phyloP scores from a whole-genome alignment of 2,329 filamentous ascomycete species.

The Tolypocladium nubicola region DNA sequence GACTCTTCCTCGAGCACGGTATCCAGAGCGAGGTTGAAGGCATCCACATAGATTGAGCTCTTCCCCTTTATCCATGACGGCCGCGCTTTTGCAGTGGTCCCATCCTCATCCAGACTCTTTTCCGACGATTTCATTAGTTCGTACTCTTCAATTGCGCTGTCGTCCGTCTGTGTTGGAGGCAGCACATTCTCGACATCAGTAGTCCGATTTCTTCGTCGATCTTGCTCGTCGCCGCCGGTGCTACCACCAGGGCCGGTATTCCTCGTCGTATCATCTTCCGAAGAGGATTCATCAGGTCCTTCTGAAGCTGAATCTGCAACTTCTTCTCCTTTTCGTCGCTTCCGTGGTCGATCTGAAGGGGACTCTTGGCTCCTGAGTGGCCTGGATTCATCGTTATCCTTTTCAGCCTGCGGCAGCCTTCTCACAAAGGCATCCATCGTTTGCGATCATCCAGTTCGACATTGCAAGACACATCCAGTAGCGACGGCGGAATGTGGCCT shows the following conservation, averaged over 20 bases:
- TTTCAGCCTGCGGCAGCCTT: conserved; percentile 13
- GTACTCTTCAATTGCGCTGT: conserved; percentile 70
- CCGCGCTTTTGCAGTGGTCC: conserved; percentile 27
- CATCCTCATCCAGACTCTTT: conserved; percentile 20
- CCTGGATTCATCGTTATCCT: conserved; percentile 2
- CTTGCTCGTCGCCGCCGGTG: conserved; percentile 8
- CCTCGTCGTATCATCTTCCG: not conserved
- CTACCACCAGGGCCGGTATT: not conserved
- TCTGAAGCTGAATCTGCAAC: conserved; percentile 11
- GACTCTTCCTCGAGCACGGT: conserved; percentile 83
- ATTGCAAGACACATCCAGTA: not conserved
- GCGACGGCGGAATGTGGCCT: not conserved
- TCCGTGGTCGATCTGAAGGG: conserved; percentile 14
- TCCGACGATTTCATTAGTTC: conserved; percentile 56
- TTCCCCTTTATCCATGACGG: conserved; percentile 58
- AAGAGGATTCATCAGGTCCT: conserved; percentile 6
- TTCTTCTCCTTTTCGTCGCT: conserved; percentile 19
- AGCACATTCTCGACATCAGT: conserved; percentile 43
- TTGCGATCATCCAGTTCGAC: conserved; percentile 5
- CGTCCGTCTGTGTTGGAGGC: conserved; percentile 54
- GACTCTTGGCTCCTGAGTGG: conserved; percentile 1
- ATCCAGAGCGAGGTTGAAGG: conserved; percentile 85
- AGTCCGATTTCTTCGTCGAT: conserved; percentile 6
- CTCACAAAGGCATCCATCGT: conserved; percentile 28
- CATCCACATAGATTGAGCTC: conserved; percentile 93